Evolutionary conservation across 192 early-diverging fungal genomes (phyloP).

Genomic region (Allomyces javanicus): DNA sequence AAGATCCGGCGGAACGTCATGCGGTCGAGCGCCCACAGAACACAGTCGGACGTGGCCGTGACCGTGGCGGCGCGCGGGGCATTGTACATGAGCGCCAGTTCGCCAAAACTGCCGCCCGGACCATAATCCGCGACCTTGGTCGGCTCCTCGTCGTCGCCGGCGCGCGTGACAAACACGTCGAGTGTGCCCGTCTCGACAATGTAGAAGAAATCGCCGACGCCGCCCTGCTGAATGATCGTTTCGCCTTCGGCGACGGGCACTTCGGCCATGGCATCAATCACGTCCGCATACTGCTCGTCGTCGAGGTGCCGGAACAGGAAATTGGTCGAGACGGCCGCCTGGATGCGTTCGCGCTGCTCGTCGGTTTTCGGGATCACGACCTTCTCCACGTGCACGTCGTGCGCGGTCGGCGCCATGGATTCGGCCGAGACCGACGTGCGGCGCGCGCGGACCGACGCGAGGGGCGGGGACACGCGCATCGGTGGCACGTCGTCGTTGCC

Average conservation of each 20-base stretch:
- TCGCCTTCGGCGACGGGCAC: conserved; percentile 47
- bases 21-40: conserved; percentile 95
- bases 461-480: conserved; percentile 36
- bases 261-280: conserved; percentile 91
- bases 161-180: conserved; percentile 73
- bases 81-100: conserved; percentile 98
- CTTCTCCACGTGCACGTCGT: conserved; percentile 60
- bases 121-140: conserved; percentile 60
- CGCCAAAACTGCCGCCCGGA: conserved; percentile 83
- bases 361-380: conserved; percentile 72
- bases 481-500: conserved; percentile 31
- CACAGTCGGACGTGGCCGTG: conserved; percentile 59
- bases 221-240: conserved; percentile 79
- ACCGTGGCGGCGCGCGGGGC: conserved; percentile 93
- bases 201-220: conserved; percentile 93
- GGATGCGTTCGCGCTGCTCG: conserved; percentile 67
- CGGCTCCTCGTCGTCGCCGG: conserved; percentile 19
- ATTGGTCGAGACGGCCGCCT: conserved; percentile 59
- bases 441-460: conserved; percentile 62
- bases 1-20: conserved; percentile 90
- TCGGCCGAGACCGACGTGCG: conserved; percentile 90
- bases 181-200: conserved; percentile 86
- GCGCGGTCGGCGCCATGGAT: conserved; percentile 77
- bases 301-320: conserved; percentile 87
- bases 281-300: conserved; percentile 85